Evolutionary conservation across 768 basidiomycete species (phyloP), one percentile per base, ranked within the genome.

Genomic region (Podaxis sp.): DNA sequence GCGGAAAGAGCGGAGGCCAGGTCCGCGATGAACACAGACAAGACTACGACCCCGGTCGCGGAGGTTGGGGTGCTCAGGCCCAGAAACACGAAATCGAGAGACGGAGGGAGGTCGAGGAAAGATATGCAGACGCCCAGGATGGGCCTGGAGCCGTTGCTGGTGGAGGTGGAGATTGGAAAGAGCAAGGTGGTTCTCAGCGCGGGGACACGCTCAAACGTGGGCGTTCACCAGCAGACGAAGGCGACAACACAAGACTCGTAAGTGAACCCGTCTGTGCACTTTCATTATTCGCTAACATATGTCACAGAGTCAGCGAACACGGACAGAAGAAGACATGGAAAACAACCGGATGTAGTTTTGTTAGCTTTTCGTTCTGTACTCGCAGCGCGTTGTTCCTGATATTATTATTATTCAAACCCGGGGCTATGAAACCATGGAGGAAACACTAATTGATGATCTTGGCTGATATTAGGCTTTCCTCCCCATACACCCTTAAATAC

Each of bases 1-100:
- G 97, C 62, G 97, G 97, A 27, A 98, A 95, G 74, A 95, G 93
- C 65, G 97, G 97, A 35, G 97, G 97, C 2, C 95, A 97, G 79
- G 91, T 95, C 55, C 83, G 96, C 66, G 97, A 99, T 70, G 97
- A 99, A 70, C 97, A 97, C 71, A 78, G 97, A 63, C 89, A 95
- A 70, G 96, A 98, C 73, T 99, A 95, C 70, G 95, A 98, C 71
- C 89, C 94, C 59, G 97, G 97, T 36, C 86, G 97, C 53, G 97
- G 97, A 54, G 93, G 91, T 38, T 95, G 91, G 92, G 93, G 93
- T 66, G 93, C 93, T 4, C 91, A 92, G 63, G 87, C 90, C 4
- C 91, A 93, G 68, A 76, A 82, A 62, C 57, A 80, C 51, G 90
- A 92, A 71, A 79, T 85, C 40, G 89, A 91, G 66, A 79, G 93